Evolutionary conservation across 2,329 filamentous ascomycete genomes (phyloP), one percentile per base, ranked within the genome.

Genomic region (Fusarium acutatum): DNA sequence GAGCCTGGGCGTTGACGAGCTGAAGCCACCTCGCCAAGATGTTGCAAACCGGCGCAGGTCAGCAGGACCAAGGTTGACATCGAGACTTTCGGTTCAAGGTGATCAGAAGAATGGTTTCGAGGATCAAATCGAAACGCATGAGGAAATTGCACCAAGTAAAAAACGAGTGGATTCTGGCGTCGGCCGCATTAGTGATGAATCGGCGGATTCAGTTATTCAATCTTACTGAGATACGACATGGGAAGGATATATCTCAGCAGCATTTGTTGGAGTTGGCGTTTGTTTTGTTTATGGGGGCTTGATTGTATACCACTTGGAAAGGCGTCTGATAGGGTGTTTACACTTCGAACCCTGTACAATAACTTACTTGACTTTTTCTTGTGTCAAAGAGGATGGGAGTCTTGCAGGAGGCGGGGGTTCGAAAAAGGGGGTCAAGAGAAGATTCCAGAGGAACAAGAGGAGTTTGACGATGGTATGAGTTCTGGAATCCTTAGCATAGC

Each of bases 151-250:
- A n/a, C 63, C 74, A 7, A 69, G 46, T 35, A 81, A 81, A 72
- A 79, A 79, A 66, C 75, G 80, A 28, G 78, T 79, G 20, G 81
- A 82, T 60, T 82, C 81, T 34, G 80, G 81, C 1, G 73, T 82
- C 26, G 81, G 78, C 3, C 78, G 78, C 35, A 75, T 81, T 60
- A 81, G 79, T 57, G 71, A 71, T 11, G 79, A 80, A 18, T 79
- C 78, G 14, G 71, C 66, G 18, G 76, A 77, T 57, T 67, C 68
- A n/a, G 53, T 58, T n/a, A 34, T 34, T 61, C 40, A 60, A 46
- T 44, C 64, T 30, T 58, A 67, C 60, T 64, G 46, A 67, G n/a
- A 56, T 43, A 38, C 22, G 35, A 20, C 28, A 64, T 43, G 46
- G 38, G 50, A 58, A 63, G 46, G 66, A 65, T 60, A 54, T 38